Evolutionary conservation across 805 yeast genomes (phyloP).

Genomic region (Limtongia smithiae): DNA sequence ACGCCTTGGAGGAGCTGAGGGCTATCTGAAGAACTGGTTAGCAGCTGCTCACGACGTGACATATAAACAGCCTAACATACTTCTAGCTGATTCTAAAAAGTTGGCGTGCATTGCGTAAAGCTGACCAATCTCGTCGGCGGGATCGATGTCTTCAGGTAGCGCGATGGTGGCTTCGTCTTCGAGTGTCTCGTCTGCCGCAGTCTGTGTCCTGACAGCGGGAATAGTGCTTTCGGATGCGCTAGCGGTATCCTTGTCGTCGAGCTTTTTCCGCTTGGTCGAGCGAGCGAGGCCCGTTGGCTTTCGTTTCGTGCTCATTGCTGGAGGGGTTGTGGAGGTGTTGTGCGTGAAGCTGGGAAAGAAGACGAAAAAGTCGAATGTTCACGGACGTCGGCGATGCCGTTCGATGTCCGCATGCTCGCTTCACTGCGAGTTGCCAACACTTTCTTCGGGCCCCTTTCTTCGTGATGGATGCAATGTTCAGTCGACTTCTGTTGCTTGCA

Average conservation of each 20-base stretch:
- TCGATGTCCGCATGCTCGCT: no score
- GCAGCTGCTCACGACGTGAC: not conserved
- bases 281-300: constrained; percentile 24
- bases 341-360: no score
- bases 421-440: no score
- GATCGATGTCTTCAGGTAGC: constrained; percentile 63
- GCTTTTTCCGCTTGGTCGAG: constrained; percentile 24
- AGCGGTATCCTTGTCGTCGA: constrained; percentile 10
- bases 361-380: no score
- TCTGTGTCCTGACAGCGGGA: constrained; percentile 17
- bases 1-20: constrained; percentile 55
- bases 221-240: not conserved
- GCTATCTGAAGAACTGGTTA: constrained; percentile 3
- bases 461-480: no score
- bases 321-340: no score
- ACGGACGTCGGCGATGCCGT: no score
- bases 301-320: constrained; percentile 27
- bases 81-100: constrained; percentile 53
- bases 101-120: constrained; percentile 68
- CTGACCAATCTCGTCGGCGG: constrained; percentile 77
- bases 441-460: no score
- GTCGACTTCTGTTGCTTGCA: no score
- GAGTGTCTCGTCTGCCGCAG: constrained; percentile 22
- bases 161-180: constrained; percentile 56
- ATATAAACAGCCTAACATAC: constrained; percentile 30